Percentiles rank a stretch among this genome's conserved stretches.
Evolutionary conservation across 768 basidiomycete species (phyloP).

Genomic region (Artomyces pyxidatus): DNA sequence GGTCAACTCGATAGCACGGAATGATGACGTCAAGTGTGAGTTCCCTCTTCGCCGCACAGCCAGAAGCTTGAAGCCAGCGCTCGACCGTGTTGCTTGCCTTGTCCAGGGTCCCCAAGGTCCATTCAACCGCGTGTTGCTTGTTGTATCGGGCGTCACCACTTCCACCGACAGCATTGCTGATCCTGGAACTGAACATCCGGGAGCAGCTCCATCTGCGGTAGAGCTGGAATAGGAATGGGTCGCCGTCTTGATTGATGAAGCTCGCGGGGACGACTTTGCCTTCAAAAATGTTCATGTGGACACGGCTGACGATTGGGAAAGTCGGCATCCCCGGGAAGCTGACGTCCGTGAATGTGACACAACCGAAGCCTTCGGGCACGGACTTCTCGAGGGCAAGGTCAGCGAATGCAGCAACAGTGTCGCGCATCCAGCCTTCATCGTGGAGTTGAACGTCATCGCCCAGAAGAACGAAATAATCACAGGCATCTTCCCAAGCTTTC

Average conservation of each 20-base stretch:
- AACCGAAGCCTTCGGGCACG: conserved; percentile 42
- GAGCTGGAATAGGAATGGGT: conserved; percentile 51
- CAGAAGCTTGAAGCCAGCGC: conserved; percentile 26
- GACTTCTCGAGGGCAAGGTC: conserved; percentile 22
- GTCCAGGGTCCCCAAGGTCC: conserved; percentile 42
- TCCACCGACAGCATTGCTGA: conserved; percentile 41
- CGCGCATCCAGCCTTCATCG: conserved; percentile 46
- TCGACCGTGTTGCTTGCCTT: conserved; percentile 30
- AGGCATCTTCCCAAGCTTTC: conserved; percentile 38
- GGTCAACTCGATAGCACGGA: conserved; percentile 47
- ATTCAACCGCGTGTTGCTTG: conserved; percentile 35
- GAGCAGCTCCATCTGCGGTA: conserved; percentile 51
- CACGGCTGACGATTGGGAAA: conserved; percentile 48
- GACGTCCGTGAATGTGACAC: conserved; percentile 47
- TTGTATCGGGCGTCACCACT: conserved; percentile 37
- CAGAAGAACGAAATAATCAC: conserved; percentile 45
- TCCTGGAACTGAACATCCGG: conserved; percentile 32
- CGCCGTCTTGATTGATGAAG: conserved; percentile 54
- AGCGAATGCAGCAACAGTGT: conserved; percentile 31
- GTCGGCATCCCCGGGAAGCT: conserved; percentile 56
- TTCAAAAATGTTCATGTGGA: conserved; percentile 46
- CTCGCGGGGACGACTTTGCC: conserved; percentile 41
- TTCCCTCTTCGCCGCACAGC: conserved; percentile 22
- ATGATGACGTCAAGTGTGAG: conserved; percentile 49
- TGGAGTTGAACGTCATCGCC: conserved; percentile 47